Base-by-base conservation (phyloP, 164 flowering plant species). In the Magnolia officinalis region DNA sequence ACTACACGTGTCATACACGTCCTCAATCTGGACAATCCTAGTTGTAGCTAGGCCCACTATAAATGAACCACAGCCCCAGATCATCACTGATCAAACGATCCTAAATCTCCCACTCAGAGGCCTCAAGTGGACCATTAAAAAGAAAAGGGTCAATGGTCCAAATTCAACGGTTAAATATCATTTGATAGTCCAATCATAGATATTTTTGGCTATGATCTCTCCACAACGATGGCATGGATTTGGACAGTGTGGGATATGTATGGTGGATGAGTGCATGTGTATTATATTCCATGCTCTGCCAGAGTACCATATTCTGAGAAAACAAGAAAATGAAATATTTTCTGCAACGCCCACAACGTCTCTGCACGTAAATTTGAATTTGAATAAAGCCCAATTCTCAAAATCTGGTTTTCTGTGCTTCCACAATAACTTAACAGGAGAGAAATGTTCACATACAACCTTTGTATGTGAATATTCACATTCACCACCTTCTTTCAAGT, bases 331-430 rank as follows among this genome's bases (percentile, higher is more conserved):
- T 49, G 4, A 50, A 7, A 68, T 70, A 49, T n/a, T 73, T 74
- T 68, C 18, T 72, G 78, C 72, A 52, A 31, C 74, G 75, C 73
- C 67, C 75, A 49, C 67, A 59, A 63, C 20, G 18, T 45, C 7
- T 71, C 71, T 59, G 80, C 58, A 67, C 24, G 59, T 58, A 58
- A 67, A 69, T 80, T 51, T 72, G 37, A 79, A 79, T 69, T 80
- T 52, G 58, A 52, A 74, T 6, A 37, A 50, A 65, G 80, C 75
- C 83, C 84, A 80, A 68, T 68, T 74, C 84, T 81, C 82, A 83
- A 82, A 78, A 77, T 76, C 77, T 71, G 78, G 64, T 77, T 82
- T 78, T 77, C 80, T 79, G 83, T 80, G 72, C 67, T 72, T 74
- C 18, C 63, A 63, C 14, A 18, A 69, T 45, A 61, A 23, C 24